Conservation (phyloP, 495 filamentous ascomycete genomes). For the Beverwykella pulmonaria region DNA sequence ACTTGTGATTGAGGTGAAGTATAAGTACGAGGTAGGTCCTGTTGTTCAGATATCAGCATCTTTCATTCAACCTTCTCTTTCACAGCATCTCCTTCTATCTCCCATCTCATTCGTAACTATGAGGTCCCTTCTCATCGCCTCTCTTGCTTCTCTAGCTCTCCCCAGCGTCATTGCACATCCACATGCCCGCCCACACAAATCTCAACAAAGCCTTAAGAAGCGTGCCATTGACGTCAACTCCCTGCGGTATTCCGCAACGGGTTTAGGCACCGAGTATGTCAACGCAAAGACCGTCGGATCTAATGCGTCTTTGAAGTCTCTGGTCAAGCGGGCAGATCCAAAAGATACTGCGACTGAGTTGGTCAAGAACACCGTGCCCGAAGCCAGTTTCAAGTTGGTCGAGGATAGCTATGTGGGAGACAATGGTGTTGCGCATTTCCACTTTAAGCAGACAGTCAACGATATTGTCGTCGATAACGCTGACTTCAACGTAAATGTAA, state of each 20-base stretch:
- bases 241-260: background rate
- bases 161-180: background rate
- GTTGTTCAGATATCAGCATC: background rate
- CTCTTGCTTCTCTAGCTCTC: slow-evolving; percentile 7
- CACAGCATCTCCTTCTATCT: background rate
- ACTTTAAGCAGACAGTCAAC: slow-evolving; percentile 58
- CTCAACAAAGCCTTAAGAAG: background rate
- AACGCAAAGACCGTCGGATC: background rate
- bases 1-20: background rate
- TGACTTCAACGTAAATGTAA: slow-evolving; percentile 60
- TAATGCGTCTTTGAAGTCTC: background rate
- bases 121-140: slow-evolving; percentile 2
- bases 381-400: slow-evolving; percentile 47
- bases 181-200: background rate
- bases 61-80: background rate
- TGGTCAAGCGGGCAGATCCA: slow-evolving; percentile 3
- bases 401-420: slow-evolving; percentile 50
- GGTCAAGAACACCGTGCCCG: slow-evolving; percentile 36
- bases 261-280: slow-evolving; percentile 5
- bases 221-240: slow-evolving; percentile 1
- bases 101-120: background rate
- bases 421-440: slow-evolving; percentile 56
- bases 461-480: slow-evolving; percentile 59
- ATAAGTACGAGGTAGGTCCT: background rate
- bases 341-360: slow-evolving; percentile 34